phyloP scores from a whole-genome alignment of 1,284 basidiomycete species.

The Violaceomyces palustris region DNA sequence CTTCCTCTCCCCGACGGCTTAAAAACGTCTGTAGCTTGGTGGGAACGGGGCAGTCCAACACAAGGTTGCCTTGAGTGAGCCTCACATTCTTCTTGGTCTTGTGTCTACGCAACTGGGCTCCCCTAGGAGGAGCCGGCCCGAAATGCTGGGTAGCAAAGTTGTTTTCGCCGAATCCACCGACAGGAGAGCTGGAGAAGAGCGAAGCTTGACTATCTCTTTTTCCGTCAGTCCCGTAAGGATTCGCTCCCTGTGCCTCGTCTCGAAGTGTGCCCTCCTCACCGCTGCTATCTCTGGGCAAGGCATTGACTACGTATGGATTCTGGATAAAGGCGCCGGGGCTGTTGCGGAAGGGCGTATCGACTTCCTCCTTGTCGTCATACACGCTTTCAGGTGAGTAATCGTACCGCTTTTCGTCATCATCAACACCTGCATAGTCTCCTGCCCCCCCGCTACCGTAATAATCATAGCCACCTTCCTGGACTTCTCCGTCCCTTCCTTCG shows the following conservation, averaged over 20 bases:
- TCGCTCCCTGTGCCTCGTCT: neutral
- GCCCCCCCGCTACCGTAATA: constrained; percentile 14
- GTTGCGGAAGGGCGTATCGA: constrained; percentile 8
- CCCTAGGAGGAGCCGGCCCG: constrained; percentile 43
- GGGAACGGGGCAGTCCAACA: constrained; percentile 48
- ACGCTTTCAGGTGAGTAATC: constrained; percentile 6
- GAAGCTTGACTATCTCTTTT: neutral
- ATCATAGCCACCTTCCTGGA: constrained; percentile 4
- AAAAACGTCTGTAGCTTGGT: constrained; percentile 58
- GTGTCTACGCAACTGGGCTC: constrained; percentile 49
- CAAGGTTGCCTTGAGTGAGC: constrained; percentile 48
- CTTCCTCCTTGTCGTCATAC: constrained; percentile 17
- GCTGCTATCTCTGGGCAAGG: neutral
- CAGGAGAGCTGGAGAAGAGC: neutral
- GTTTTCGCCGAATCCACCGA: constrained; percentile 9
- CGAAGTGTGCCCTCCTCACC: neutral
- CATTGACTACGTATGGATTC: neutral
- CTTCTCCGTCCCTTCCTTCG: neutral
- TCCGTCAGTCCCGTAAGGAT: constrained; percentile 1
- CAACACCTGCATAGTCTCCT: constrained; percentile 11
- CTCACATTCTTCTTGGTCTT: constrained; percentile 48
- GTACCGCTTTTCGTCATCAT: constrained; percentile 20
- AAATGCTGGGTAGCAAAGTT: constrained; percentile 46
- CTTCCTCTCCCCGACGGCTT: constrained; percentile 71
- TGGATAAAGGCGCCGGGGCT: too few relatives aligned